Evolutionary conservation across 768 basidiomycete genomes (phyloP).

Genomic region (Termitomyces eurrhizus): DNA sequence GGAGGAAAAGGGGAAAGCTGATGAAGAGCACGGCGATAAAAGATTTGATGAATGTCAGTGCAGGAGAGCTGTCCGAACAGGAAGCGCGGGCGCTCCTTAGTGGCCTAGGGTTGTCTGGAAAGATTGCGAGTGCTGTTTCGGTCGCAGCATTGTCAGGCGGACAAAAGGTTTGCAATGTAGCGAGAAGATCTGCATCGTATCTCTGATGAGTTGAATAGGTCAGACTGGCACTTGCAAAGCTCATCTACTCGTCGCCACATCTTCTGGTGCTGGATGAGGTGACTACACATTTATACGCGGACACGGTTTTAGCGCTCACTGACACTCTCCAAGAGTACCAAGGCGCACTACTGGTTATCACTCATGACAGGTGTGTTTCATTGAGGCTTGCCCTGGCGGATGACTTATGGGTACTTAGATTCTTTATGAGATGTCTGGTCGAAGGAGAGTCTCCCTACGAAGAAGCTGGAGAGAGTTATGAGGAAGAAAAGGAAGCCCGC

Average conservation of each 20-base stretch:
- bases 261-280: slow-evolving; percentile 58
- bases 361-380: slow-evolving; percentile 42
- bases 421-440: slow-evolving; percentile 26
- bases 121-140: slow-evolving; percentile 37
- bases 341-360: slow-evolving; percentile 60
- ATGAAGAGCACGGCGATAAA: slow-evolving; percentile 16
- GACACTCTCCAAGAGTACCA: slow-evolving; percentile 44
- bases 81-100: slow-evolving; percentile 38
- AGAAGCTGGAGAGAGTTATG: slow-evolving; percentile 12
- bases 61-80: slow-evolving; percentile 28
- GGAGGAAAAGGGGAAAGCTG: slow-evolving; percentile 25
- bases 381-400: too few relatives aligned
- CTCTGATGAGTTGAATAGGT: slow-evolving; percentile 30
- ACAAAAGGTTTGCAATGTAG: slow-evolving; percentile 35
- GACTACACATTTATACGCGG: slow-evolving; percentile 65
- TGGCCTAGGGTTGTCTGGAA: slow-evolving; percentile 39
- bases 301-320: slow-evolving; percentile 54
- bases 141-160: slow-evolving; percentile 49
- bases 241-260: slow-evolving; percentile 52
- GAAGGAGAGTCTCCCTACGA: slow-evolving; percentile 22
- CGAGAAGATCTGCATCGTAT: background rate
- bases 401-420: slow-evolving; percentile 7
- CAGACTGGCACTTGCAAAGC: slow-evolving; percentile 52
- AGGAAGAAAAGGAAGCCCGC: slow-evolving; percentile 14
- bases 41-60: slow-evolving; percentile 17